A percentile compares a stretch with the other conserved stretches of the same genome.
Evolutionary conservation across 805 yeast genomes (phyloP).

Genomic region (Tetrapisispora fleetii): DNA sequence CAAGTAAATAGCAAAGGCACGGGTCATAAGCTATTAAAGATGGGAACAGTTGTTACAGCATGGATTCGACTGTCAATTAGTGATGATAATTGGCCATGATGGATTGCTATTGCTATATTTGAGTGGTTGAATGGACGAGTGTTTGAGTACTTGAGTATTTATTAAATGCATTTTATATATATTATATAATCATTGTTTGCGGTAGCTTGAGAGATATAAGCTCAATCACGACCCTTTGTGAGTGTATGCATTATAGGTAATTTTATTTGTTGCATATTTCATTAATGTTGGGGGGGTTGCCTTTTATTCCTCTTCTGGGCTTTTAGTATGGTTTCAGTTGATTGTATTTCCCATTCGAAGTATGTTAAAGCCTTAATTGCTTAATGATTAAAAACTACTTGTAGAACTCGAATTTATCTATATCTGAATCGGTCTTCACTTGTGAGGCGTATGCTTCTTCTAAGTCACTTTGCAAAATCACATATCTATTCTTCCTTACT

Average conservation of each 20-base stretch:
- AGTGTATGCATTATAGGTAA: too few relatives aligned
- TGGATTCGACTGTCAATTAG: too few relatives aligned
- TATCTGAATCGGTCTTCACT: conserved; percentile 91
- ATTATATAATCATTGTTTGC: not conserved
- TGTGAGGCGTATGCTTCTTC: conserved; percentile 97
- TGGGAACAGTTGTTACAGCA: too few relatives aligned
- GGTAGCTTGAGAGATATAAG: not conserved
- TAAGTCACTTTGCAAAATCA: conserved; percentile 88
- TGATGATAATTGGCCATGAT: not conserved
- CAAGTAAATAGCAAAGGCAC: too few relatives aligned
- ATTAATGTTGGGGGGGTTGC: not conserved
- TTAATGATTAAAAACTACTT: too few relatives aligned
- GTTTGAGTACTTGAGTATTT: not conserved
- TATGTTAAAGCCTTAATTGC: too few relatives aligned
- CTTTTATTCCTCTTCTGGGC: too few relatives aligned
- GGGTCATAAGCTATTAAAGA: too few relatives aligned
- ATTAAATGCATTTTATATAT: conserved; percentile 1
- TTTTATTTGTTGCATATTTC: not conserved
- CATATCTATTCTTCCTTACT: conserved; percentile 94
- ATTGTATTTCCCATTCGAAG: not conserved
- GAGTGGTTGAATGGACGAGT: not conserved
- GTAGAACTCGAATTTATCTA: conserved; percentile 95
- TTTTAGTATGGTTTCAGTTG: not conserved
- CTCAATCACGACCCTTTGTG: not conserved
- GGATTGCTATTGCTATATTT: too few relatives aligned